Base-by-base conservation (phyloP, 768 basidiomycete genomes). In the Serendipita vermifera region DNA sequence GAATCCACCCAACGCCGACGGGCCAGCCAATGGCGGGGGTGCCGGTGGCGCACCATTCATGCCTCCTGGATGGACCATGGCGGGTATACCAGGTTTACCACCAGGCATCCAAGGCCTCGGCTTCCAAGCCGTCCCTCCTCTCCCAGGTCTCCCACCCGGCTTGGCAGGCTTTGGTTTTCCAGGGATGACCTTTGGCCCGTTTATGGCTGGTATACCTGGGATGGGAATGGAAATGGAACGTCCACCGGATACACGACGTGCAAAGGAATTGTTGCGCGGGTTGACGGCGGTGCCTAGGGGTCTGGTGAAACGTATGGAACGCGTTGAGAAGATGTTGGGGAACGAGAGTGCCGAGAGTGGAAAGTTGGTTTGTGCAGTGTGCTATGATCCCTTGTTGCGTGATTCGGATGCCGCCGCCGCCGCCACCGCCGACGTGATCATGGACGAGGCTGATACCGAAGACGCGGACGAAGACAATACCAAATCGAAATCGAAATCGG, bases 221-320 rank as follows among this genome's bases (percentile, higher is more conserved):
- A 33, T 41, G 24, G 41, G 62, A 67, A 33, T 38, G 15, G 71
- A 70, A 2, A 68, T 72, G 17, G 66, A 71, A 60, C 68, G 69
- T 26, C 84, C 86, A 58, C 59, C 59, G 2, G 81, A 85, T 60
- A 82, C 82, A 0, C 81, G 78, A 58, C 73, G 83, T 27, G 86
- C 85, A 1, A 77, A 75, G 66, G 73, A 70, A 58, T 72, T 88
- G 9, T 67, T 87, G 2, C 73, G 71, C 31, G 85, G 79, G 1
- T 66, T 88, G 3, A 83, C 85, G 46, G 75, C 72, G 33, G 83
- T 88, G 3, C 80, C 83, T 0, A 63, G 72, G 2, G 86, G 85
- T 3, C 68, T 88, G 4, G 76, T 87, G 13, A 72, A 77, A 62
- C 71, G 86, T 35, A 67, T 87, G 56, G 79, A 84, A 62, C 73